Base-by-base conservation (phyloP, 163 green algal species). In the Trebouxia gelatinosa region DNA sequence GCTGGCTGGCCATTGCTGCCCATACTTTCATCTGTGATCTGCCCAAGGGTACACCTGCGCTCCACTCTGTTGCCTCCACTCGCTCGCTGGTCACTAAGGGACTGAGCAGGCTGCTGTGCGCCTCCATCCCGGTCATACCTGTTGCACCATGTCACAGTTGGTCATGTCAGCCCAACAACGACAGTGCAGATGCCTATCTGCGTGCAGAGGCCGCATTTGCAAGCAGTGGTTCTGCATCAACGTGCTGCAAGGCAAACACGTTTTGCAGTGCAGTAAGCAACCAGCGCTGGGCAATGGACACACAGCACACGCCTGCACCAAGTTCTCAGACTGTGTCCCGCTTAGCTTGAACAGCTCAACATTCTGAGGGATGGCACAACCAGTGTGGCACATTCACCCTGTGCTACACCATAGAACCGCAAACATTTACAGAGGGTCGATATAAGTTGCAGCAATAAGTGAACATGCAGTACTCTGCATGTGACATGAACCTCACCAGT, bases 21-120 rank as follows among this genome's bases (percentile, higher is more conserved):
- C 51, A 98, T 74, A 19, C 81, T 68, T 87, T 98, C 92, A 31
- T 94, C 90, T 83, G 88, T 86, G 66, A 96, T 93, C 48, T 84
- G 74, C 28, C 29, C 74, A 17, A 96, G 78, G 35, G 83, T 91
- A 57, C 91, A 83, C 61, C 91, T 87, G 3, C 88, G 83, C 82
- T 97, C 91, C 35, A 29, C 16, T 7, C 85, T 75, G 34, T 89
- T 88, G 64, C 87, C 88, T n/a, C 86, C 89, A 7, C 77, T 85
- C 39, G 82, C 89, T 5, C 57, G 28, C 23, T 67, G 71, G 21
- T 54, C 75, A 39, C 75, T 93, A 50, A 96, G 86, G 71, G 90
- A 67, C 40, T 79, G 74, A 1, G 83, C 86, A 21, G 65, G 78
- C 59, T 71, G 71, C 57, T 62, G 46, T 1, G 79, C 75, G 5